These are phyloP conservation scores for Akanthomyces muscarius DNA, from an alignment of 2,329 filamentous ascomycete species.

Conservation along the genomic window DNA sequence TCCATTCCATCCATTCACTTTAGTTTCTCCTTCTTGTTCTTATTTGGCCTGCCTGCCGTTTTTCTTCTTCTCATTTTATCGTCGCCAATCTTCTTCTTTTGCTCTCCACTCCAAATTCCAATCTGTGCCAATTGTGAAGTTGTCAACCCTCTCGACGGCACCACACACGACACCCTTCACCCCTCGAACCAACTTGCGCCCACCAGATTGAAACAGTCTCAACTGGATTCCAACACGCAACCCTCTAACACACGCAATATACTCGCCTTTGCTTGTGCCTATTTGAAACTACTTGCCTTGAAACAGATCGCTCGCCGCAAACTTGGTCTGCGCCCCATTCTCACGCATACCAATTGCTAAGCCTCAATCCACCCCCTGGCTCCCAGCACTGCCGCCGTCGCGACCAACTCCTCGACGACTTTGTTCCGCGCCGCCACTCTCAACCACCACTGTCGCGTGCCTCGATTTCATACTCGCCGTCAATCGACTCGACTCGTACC, in stretches of 20 bases:
- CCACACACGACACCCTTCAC: not conserved
- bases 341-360: not conserved
- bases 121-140: not conserved
- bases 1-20: slow-evolving; percentile 6
- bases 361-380: slow-evolving; percentile 1
- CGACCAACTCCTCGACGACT: not conserved
- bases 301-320: not conserved
- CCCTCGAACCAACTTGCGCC: not conserved
- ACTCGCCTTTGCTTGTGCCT: not conserved
- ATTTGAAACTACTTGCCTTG: not conserved
- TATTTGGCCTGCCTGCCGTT: not conserved
- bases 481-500: not conserved
- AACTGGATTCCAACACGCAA: not conserved
- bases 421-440: not conserved
- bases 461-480: not conserved
- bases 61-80: slow-evolving; percentile 2
- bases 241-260: not conserved
- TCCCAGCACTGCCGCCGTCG: not conserved
- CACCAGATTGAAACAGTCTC: slow-evolving; percentile 1
- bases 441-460: not conserved
- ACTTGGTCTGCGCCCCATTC: not conserved
- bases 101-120: not conserved
- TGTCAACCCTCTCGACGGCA: not conserved
- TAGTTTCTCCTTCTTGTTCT: slow-evolving; percentile 10
- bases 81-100: not conserved